Base-by-base conservation (phyloP, 2,329 filamentous ascomycete genomes). In the Xylaria sp. region DNA sequence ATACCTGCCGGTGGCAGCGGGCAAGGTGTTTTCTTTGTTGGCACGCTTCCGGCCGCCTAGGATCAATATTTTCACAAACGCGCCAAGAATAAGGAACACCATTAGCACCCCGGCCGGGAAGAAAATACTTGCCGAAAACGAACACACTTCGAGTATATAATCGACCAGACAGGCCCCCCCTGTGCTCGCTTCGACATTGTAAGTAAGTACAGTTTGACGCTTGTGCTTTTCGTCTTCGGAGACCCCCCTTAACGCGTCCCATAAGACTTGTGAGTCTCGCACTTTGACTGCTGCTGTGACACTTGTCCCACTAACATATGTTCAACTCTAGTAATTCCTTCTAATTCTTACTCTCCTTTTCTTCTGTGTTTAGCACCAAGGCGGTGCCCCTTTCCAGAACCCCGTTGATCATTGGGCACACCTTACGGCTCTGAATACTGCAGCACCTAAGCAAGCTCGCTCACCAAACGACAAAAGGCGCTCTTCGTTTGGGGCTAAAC, bases 271-370 rank as follows among this genome's bases (percentile, higher is more conserved):
- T 63, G 60, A 60, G 60, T 62, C 21, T 29, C 31, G 6, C 31
- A 47, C 27, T 7, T 47, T 19, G 25, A 31, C 31, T 27, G n/a
- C 43, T 31, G 9, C 4, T 19, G 43, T 4, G 1, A 31, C 9
- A 11, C 31, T 35, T 11, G 5, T 13, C 19, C 8, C 38, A 23
- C 13, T 41, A 43, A 52, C 49, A 21, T 29, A 5, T 47, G 31
- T 15, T 54, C n/a, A 29, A 33, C 25, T 60, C 13, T 48, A 63
- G 57, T 63, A 63, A 60, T 63, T 47, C n/a, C 21, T 54, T 54
- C 15, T 63, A 63, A 63, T 63, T 53, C 7, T 51, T 48, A 7
- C 35, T 46, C 31, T 19, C 53, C 41, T 10, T 35, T 17, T 27
- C 17, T 46, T 29, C 53, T 21, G 21, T 33, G 35, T n/a, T 21